Percentiles rank a stretch among this genome's conserved stretches.
These are phyloP conservation scores for Apiotrichum montevideense DNA, from an alignment of 1,284 basidiomycete genomes.

Conservation along the genomic window DNA sequence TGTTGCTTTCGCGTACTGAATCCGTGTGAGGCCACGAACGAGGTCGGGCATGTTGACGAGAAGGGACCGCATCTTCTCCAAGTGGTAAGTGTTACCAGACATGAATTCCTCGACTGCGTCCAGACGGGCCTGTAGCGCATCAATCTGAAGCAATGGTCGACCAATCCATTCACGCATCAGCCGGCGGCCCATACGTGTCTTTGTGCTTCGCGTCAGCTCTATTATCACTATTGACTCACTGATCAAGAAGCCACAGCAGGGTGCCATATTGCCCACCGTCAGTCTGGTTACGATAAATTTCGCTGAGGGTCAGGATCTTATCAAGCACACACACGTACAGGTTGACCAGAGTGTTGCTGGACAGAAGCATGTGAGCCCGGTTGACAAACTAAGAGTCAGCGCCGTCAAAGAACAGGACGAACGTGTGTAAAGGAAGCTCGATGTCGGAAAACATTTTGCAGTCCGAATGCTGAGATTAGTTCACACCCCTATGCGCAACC, in stretches of 20 bases:
- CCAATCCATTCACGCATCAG: slow-evolving; percentile 81
- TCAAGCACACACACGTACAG: slow-evolving; percentile 49
- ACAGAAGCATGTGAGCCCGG: slow-evolving; percentile 78
- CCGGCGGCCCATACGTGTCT: slow-evolving; percentile 81
- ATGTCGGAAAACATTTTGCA: slow-evolving; percentile 68
- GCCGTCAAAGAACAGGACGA: neutral
- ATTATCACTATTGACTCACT: neutral
- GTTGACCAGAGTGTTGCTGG: slow-evolving; percentile 79
- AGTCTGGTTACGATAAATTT: slow-evolving; percentile 85
- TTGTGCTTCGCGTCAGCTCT: slow-evolving; percentile 49
- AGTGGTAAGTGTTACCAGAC: slow-evolving; percentile 53
- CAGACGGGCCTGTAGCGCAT: slow-evolving; percentile 62
- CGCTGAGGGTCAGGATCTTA: slow-evolving; percentile 47
- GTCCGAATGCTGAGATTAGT: slow-evolving; percentile 54
- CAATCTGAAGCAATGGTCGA: slow-evolving; percentile 68
- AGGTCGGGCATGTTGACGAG: slow-evolving; percentile 78
- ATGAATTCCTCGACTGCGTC: slow-evolving; percentile 80
- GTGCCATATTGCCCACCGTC: slow-evolving; percentile 69
- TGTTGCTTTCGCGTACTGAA: slow-evolving; percentile 84
- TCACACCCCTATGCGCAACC: neutral
- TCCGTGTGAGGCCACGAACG: slow-evolving; percentile 75
- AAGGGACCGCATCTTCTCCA: slow-evolving; percentile 60
- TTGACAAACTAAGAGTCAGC: slow-evolving; percentile 57
- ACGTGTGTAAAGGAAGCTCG: slow-evolving; percentile 65
- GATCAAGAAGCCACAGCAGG: slow-evolving; percentile 58